Evolutionary conservation across 441 rosid genomes (phyloP), one percentile per base, ranked within the genome.

Genomic region (Populus hybrid): DNA sequence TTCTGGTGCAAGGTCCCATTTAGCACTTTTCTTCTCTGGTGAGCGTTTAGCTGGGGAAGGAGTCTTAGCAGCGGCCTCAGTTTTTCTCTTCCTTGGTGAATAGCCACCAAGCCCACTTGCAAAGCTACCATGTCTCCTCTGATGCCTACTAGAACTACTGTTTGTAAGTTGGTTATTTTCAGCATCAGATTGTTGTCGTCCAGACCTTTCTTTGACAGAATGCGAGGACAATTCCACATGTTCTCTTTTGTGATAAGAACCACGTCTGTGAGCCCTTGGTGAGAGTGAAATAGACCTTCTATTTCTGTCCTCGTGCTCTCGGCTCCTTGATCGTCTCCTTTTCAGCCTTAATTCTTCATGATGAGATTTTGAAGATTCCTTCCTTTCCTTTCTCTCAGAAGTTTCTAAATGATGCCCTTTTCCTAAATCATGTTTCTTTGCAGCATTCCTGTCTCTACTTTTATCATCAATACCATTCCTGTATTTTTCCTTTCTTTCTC

Each of bases 21-120:
- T 92, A 73, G 88, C 97, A 82, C 71, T 73, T 84, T 87, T 91
- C 85, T 91, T 92, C 85, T 90, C 97, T 16, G 94, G 89, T n/a
- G 94, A 87, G 65, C 78, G 89, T 78, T 85, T 90, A 78, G 86
- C 63, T 53, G 95, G 97, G 61, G 98, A 90, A 77, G 91, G 92
- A 72, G 90, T 90, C 91, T 87, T 91, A 77, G 74, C 81, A 84
- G 88, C 86, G 64, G 86, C 84, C 74, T 90, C 92, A 69, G 84
- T 84, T 84, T 87, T 94, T 80, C 95, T 91, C 87, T 91, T 94
- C 83, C 97, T 90, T 30, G 99, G 98, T 23, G 97, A 94, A 84
- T 94, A 94, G 74, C 98, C 97, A 78, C 98, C 97, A 77, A 95
- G 93, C 70, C 95, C 90, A 82, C 98, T 95, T 26, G 81, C 77